A percentile compares a stretch with the other conserved stretches of the same genome.
Evolutionary conservation across 1,139 yeast genomes (phyloP).

Genomic region (Magnusiomyces sp.): DNA sequence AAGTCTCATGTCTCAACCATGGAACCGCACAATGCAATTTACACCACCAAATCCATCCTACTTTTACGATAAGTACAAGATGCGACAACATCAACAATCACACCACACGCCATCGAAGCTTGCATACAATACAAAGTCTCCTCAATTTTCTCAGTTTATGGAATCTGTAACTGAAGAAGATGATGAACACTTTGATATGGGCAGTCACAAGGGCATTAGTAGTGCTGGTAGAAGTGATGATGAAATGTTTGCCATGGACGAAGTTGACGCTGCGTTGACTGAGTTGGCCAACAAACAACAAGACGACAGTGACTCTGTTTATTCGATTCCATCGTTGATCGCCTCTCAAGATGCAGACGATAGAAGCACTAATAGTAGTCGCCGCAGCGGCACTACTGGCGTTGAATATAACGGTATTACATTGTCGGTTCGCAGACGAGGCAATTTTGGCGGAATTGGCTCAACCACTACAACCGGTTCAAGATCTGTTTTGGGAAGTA

Average conservation of each 20-base stretch:
- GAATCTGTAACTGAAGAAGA: conserved; percentile 12
- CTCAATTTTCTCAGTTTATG: conserved; percentile 8
- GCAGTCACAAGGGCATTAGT: conserved; percentile 5
- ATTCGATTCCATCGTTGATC: conserved; percentile 25
- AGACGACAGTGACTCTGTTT: conserved; percentile 20
- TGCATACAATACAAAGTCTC: neutral
- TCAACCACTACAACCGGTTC: neutral
- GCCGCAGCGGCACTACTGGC: conserved; percentile 1
- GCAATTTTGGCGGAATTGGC: neutral
- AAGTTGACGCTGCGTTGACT: conserved; percentile 15
- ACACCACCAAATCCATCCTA: conserved; percentile 28
- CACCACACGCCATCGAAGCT: neutral
- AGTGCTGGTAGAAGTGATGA: conserved; percentile 10
- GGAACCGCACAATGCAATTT: conserved; percentile 34
- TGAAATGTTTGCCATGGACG: conserved; percentile 26
- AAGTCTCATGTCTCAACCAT: conserved; percentile 15
- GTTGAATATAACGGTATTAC: neutral
- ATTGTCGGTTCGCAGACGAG: neutral
- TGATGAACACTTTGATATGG: conserved; percentile 2
- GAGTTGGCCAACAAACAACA: conserved; percentile 11
- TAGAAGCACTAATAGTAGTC: neutral
- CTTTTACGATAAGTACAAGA: conserved; percentile 14
- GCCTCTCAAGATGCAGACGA: conserved; percentile 12
- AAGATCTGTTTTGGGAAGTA: neutral
- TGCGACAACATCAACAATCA: neutral